Evolutionary conservation across 345 rosid species (phyloP), one percentile per base, ranked within the genome.

Genomic region (Gossypium sturtianum): DNA sequence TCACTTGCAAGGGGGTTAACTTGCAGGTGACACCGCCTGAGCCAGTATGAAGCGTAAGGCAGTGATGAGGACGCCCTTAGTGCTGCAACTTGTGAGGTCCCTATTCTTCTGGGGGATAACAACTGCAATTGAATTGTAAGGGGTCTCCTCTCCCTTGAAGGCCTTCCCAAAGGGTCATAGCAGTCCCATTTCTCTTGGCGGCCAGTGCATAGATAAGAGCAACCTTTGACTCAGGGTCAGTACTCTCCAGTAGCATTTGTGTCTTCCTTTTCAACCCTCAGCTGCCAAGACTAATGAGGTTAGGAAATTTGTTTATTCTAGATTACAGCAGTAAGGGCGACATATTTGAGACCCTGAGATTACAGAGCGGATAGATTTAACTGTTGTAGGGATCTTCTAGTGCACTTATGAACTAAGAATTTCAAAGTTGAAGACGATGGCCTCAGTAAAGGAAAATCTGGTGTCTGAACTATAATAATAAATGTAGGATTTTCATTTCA

Each of bases 71-170:
- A 34, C 7, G 41, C 41, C 41, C 7, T 34, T 34, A 34, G 41
- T 34, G 41, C 41, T 34, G 41, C 41, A 92, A 19, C 89, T 87
- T 80, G 84, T 79, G 67, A 94, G 82, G 29, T 97, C 97, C 78
- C 70, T 65, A 71, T 92, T 89, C 69, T 81, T 84, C 17, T 76
- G 77, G 0, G 86, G 77, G 0, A 85, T 83, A 73, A 86, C 70
- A 27, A 92, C 92, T 54, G 72, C 54, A 1, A 82, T 17, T 1
- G 91, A 17, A 68, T 78, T 77, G 61, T 86, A 88, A 56, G 4
- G 92, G 86, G 65, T 92, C 97, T 59, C 92, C 92, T 82, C 87
- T 76, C 0, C 93, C 97, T 12, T 87, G 86, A 4, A 92, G 85
- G 2, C 87, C 89, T 76, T 89, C 78, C 81, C 86, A 73, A 27